Evolutionary conservation across 768 basidiomycete genomes (phyloP).

Genomic region (Serendipita sp.): DNA sequence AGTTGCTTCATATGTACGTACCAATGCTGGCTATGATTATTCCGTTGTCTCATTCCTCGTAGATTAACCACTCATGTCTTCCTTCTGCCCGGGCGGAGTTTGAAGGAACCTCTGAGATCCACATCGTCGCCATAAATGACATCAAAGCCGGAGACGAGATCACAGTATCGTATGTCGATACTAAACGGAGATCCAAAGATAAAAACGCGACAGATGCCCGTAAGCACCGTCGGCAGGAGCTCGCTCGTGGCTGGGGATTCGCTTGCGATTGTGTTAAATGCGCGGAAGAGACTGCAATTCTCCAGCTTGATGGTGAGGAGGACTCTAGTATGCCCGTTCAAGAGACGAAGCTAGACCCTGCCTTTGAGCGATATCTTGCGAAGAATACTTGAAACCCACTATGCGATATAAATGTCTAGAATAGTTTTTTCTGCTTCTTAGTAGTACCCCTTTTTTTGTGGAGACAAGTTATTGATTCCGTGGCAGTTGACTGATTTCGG

Average conservation of each 20-base stretch:
- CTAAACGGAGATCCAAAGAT: conserved; percentile 34
- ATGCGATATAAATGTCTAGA: no score
- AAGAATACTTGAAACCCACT: no score
- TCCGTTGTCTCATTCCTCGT: not conserved
- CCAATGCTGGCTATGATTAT: not conserved
- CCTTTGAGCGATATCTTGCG: not conserved
- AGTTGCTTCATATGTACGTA: conserved; percentile 52
- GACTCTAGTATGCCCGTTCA: not conserved
- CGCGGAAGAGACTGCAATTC: conserved; percentile 28
- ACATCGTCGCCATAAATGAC: conserved; percentile 46
- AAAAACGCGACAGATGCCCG: conserved; percentile 33
- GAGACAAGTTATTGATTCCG: no score
- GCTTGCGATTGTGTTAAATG: conserved; percentile 59
- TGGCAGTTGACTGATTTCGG: no score
- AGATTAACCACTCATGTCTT: conserved; percentile 58
- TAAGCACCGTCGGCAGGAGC: conserved; percentile 49
- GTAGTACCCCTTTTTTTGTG: no score
- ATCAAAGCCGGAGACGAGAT: conserved; percentile 64
- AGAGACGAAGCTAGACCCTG: not conserved
- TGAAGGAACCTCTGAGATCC: conserved; percentile 50
- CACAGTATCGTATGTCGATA: conserved; percentile 59
- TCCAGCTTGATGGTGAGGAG: not conserved
- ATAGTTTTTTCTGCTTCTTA: no score
- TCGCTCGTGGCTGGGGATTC: conserved; percentile 70
- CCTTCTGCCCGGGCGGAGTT: conserved; percentile 55